Conservation (phyloP, 257 asterid genomes). For the Fraxinus cuspidata region DNA sequence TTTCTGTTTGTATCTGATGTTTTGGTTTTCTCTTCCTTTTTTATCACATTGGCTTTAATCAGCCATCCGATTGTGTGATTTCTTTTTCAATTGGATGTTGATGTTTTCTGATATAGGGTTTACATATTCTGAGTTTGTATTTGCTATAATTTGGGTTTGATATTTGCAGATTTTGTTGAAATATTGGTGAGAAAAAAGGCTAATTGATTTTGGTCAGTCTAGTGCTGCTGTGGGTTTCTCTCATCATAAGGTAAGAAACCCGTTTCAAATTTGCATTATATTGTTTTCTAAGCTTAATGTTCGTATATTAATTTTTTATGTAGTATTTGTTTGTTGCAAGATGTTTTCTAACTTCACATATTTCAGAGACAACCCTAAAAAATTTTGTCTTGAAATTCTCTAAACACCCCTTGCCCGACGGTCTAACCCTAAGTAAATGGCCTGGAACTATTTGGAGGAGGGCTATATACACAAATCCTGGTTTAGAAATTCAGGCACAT, state of each 20-base stretch:
- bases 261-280: slow-evolving; percentile 26
- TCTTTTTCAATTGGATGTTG: background rate
- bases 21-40: background rate
- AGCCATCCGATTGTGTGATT: background rate
- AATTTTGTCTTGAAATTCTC: background rate
- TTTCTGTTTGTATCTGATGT: background rate
- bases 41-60: background rate
- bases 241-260: slow-evolving; percentile 82
- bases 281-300: background rate
- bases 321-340: slow-evolving; percentile 3
- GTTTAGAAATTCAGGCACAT: background rate
- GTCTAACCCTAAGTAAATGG: background rate
- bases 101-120: background rate
- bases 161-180: slow-evolving; percentile 11
- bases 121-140: background rate
- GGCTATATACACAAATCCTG: background rate
- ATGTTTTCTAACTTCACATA: background rate
- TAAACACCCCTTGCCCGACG: background rate
- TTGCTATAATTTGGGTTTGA: background rate
- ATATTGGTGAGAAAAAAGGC: slow-evolving; percentile 22
- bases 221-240: slow-evolving; percentile 23
- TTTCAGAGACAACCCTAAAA: background rate
- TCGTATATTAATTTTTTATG: background rate
- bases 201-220: slow-evolving; percentile 17
- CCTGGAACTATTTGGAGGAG: background rate